phyloP scores from a whole-genome alignment of 129 eudicot genomes.

The Tagetes erecta region DNA sequence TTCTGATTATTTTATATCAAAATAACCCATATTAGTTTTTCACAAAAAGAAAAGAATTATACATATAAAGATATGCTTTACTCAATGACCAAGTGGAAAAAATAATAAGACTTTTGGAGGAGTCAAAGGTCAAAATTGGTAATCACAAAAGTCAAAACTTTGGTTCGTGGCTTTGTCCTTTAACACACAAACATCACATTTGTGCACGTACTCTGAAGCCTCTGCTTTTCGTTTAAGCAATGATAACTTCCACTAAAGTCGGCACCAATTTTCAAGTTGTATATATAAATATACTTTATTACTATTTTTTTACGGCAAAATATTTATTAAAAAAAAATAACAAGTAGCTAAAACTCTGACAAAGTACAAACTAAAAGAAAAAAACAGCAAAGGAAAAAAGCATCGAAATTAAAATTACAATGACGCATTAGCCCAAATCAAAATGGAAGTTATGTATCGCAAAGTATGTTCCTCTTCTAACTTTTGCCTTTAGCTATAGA shows the following conservation, averaged over 20 bases:
- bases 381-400: too few relatives aligned
- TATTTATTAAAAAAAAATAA: too few relatives aligned
- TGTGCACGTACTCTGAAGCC: slow-evolving; percentile 32
- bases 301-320: too few relatives aligned
- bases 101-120: slow-evolving; percentile 15
- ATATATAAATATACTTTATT: background rate
- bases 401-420: too few relatives aligned
- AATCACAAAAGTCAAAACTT: slow-evolving; percentile 37
- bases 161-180: slow-evolving; percentile 42
- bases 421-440: too few relatives aligned
- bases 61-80: background rate
- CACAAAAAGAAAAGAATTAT: background rate
- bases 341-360: too few relatives aligned
- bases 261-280: slow-evolving; percentile 15
- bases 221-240: slow-evolving; percentile 34
- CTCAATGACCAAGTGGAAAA: slow-evolving; percentile 12
- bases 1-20: background rate
- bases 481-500: too few relatives aligned
- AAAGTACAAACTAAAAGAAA: too few relatives aligned
- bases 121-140: slow-evolving; percentile 39
- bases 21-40: background rate
- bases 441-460: too few relatives aligned
- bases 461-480: too few relatives aligned
- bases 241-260: slow-evolving; percentile 31
- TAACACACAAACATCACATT: slow-evolving; percentile 51